These are phyloP conservation scores for Fraxinus americana DNA, from an alignment of 257 asterid species.

Conservation along the genomic window DNA sequence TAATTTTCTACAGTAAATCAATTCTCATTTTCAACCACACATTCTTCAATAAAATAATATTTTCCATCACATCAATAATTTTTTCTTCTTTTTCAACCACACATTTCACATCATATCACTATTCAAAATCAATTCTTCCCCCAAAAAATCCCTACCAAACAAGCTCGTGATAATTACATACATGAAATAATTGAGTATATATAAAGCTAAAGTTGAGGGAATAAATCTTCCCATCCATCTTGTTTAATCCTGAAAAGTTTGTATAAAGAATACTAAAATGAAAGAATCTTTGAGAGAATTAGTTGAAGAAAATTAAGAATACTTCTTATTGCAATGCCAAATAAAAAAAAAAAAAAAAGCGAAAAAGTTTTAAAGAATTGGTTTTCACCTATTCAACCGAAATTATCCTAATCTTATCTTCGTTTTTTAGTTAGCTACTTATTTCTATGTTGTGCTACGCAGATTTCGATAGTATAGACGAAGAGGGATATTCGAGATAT, in stretches of 20 bases:
- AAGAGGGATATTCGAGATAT: background rate
- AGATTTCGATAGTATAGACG: background rate
- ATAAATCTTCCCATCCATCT: background rate
- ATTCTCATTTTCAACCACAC: too few species aligned
- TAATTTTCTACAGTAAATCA: too few species aligned
- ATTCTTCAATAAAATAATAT: too few species aligned
- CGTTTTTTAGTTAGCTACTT: too few species aligned
- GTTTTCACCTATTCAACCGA: too few species aligned
- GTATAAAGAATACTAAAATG: background rate
- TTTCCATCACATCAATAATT: too few species aligned
- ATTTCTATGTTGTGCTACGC: background rate
- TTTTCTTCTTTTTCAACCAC: too few species aligned
- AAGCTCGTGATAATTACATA: slow-evolving; percentile 12
- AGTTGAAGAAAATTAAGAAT: slow-evolving; percentile 3
- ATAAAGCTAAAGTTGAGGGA: slow-evolving; percentile 21
- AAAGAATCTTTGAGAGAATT: background rate
- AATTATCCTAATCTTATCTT: background rate
- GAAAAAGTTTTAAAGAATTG: background rate
- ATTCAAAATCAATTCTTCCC: too few species aligned
- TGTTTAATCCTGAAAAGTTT: background rate
- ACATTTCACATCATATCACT: too few species aligned
- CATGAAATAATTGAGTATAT: background rate
- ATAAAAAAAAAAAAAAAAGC: too few species aligned
- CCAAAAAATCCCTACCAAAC: too few species aligned
- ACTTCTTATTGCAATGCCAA: background rate